These are phyloP conservation scores for Colletotrichum chlorophyti DNA, from an alignment of 2,329 filamentous ascomycete genomes.

Conservation along the genomic window DNA sequence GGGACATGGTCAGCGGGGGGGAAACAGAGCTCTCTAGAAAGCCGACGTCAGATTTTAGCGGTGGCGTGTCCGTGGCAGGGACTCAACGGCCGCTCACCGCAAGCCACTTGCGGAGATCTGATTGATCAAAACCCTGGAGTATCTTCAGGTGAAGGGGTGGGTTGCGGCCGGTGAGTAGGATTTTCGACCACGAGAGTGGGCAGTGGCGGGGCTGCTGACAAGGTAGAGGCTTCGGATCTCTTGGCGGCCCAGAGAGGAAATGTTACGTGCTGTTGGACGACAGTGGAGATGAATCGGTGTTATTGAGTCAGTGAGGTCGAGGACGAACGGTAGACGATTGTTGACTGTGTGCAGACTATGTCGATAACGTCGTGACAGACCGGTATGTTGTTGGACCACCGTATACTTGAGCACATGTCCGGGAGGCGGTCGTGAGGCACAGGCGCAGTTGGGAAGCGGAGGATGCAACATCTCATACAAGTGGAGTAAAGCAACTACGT, in stretches of 20 bases:
- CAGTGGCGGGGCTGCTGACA: conserved; percentile 20
- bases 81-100: background rate
- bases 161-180: background rate
- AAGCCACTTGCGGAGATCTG: background rate
- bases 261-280: too few species aligned
- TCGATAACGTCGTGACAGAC: too few species aligned
- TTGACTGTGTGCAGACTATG: too few species aligned
- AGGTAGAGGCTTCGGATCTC: background rate
- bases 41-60: conserved; percentile 27
- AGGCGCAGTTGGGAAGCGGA: too few species aligned
- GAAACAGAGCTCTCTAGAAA: conserved; percentile 1
- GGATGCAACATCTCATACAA: too few species aligned
- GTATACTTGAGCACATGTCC: too few species aligned
- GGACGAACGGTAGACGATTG: background rate
- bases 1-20: background rate
- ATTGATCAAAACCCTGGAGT: background rate
- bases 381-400: too few species aligned
- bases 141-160: background rate
- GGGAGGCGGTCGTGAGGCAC: too few species aligned
- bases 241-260: too few species aligned
- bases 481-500: too few species aligned
- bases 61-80: conserved; percentile 6
- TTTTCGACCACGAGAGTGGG: background rate
- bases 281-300: background rate
- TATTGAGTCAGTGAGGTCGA: background rate